Evolutionary conservation across 176 grass and related monocot genomes (phyloP), one percentile per base, ranked within the genome.

Genomic region (Oryza glumipatula): DNA sequence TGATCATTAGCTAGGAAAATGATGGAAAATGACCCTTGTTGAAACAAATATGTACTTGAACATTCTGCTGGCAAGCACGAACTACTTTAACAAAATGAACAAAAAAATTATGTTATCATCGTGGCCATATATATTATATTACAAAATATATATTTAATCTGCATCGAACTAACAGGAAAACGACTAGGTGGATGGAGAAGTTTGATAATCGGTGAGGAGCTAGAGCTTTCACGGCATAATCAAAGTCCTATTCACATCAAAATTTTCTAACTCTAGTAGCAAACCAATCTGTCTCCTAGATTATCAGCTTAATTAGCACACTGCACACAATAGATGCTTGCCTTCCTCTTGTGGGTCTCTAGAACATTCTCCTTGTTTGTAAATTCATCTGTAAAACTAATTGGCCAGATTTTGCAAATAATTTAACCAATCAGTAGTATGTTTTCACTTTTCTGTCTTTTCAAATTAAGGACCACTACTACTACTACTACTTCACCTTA

Each of bases 141-240:
- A 24, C 12, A 48, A 11, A 4, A 15, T 7, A 15, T 7, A 19
- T 68, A 46, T 68, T 58, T 68, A 77, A 14, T 15, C 9, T 61
- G 4, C 26, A 6, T 77, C 21, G 36, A 83, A 88, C 61, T 26
- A 17, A n/a, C 9, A 11, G 9, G 70, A 89, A 89, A 80, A 80
- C 4, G 76, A 89, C 87, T 21, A 43, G 68, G 9, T 13, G 2
- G 35, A n/a, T 46, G 76, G 11, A 2, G 81, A 65, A 24, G 21
- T 15, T 35, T 3, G 13, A 46, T 13, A 68, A 41, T 24, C 26
- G 48, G 38, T 19, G 11, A 45, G 16, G 4, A 43, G 39, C 39
- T 41, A 41, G 67, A 66, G n/a, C 38, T 32, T 77, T 63, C 21
- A 7, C 28, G 11, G 5, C 3, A 24, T 23, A 52, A 77, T 67